Evolutionary conservation across 495 filamentous ascomycete genomes (phyloP), one percentile per base, ranked within the genome.

Genomic region (Penicillium alfredii): DNA sequence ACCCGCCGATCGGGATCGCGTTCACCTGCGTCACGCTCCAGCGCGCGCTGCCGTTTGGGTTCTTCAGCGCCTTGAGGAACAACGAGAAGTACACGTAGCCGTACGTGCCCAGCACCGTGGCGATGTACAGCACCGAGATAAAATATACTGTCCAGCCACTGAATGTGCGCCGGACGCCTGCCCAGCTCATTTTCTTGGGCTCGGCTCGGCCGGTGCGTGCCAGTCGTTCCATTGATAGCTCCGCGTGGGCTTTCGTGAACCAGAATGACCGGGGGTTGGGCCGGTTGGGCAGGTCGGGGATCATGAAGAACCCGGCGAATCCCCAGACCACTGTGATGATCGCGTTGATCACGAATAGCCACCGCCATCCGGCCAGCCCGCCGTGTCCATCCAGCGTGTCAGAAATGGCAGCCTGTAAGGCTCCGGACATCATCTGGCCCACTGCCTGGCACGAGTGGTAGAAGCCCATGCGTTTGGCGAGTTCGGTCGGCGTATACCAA

Each of bases 321-420:
- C 82, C 81, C 40, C 84, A 67, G 1, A 72, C 39, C 0, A 73
- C 68, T 0, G 79, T 84, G 14, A 66, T 51, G 22, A 56, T 38
- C 8, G 60, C 55, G 26, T 68, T 64, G 18, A 78, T 64, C n/a
- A 72, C 54, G 42, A 81, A 82, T 6, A 84, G 63, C 73, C 77
- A 84, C 25, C 78, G 67, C 83, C 83, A 88, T 0, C 82, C 83
- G 0, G 72, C 62, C 9, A 73, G 56, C 1, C 74, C 78, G 3
- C 65, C 35, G 12, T 72, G 63, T 3, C 77, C 76, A 7, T 81
- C 45, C 47, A 88, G 62, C 0, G 56, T 60, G 9, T 56, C 44
- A 17, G 55, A 52, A 11, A 63, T 63, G 15, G 54, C 56, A 3
- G 56, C 57, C 39, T 63, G 59, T 10, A 63, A 16, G 1, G 55